Evolutionary conservation across 176 grass and related monocot species (phyloP), one percentile per base, ranked within the genome.

Genomic region (Tillandsia fasciculata): DNA sequence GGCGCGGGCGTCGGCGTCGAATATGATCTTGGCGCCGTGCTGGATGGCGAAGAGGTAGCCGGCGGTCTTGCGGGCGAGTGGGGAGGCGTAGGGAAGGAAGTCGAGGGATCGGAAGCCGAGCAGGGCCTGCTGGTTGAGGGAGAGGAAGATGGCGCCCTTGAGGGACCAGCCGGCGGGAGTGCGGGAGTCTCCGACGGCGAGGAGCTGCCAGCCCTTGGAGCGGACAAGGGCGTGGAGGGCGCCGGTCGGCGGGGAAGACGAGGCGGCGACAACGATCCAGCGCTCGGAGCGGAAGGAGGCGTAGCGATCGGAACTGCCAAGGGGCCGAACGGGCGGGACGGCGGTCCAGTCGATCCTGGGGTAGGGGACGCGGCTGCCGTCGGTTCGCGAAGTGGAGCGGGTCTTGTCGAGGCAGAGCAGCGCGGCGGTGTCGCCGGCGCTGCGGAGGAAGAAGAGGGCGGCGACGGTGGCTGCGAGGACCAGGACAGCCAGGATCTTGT

Each of bases 41-140:
- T 99, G 95, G 74, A 99, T 80, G 48, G 95, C 90, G 70, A 93
- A 99, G 67, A 99, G 87, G 78, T 99, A 94, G 1, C 95, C 95
- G 8, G 86, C 78, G 13, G 87, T 87, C 80, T 94, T 99, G 72
- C 95, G 95, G 26, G 93, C 95, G 54, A 93, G 79, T 10, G 95
- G 79, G 12, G 95, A 99, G 9, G 74, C 67, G 63, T 99, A 99
- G 6, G 95, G 94, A 17, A 99, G 71, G 90, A 83, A 99, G 83
- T 99, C 95, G 8, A 99, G 80, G 26, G 87, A 87, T 63, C 90
- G 90, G 76, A 93, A 99, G 2, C 95, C 95, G 22, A 94, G 87
- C 76, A 73, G 80, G 53, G 95, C 90, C 74, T 99, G 95, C 64
- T 88, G 82, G 27, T 99, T 87, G 65, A 94, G 87, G 53, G 95